Percentiles rank a stretch among this genome's conserved stretches.
phyloP scores from a whole-genome alignment of 177 flowering plant species.

The Vitis hybrid region DNA sequence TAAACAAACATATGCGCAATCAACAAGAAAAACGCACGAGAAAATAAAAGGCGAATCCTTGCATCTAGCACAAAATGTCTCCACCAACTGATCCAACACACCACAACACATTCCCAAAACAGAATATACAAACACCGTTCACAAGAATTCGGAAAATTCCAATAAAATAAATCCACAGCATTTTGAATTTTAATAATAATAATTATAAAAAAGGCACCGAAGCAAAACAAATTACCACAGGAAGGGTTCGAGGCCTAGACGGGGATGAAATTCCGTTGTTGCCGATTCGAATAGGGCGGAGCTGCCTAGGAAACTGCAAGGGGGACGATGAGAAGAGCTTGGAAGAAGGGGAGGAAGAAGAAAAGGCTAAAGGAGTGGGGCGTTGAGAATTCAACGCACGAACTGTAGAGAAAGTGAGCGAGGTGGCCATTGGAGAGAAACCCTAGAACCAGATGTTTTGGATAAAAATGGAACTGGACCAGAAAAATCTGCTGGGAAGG shows the following conservation, averaged over 20 bases:
- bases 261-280: conserved; percentile 10
- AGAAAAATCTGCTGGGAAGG: no score
- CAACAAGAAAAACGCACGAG: no score
- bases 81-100: no score
- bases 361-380: conserved; percentile 1
- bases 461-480: not conserved
- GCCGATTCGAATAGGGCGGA: conserved; percentile 17
- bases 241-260: conserved; percentile 25
- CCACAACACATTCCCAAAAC: not conserved
- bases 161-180: not conserved
- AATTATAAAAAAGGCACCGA: not conserved
- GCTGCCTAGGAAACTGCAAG: conserved; percentile 28
- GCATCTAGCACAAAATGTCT: no score
- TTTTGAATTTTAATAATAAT: not conserved
- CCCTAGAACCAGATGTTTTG: not conserved
- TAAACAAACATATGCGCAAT: no score
- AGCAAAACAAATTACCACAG: conserved; percentile 23
- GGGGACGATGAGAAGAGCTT: conserved; percentile 23
- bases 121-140: not conserved
- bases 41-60: no score
- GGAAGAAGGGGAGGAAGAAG: conserved; percentile 12
- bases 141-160: not conserved
- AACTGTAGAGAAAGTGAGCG: conserved; percentile 20
- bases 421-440: conserved; percentile 34
- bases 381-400: conserved; percentile 15